Base-by-base conservation (phyloP, 1,284 basidiomycete species). In the Laetiporus sulphureus region DNA sequence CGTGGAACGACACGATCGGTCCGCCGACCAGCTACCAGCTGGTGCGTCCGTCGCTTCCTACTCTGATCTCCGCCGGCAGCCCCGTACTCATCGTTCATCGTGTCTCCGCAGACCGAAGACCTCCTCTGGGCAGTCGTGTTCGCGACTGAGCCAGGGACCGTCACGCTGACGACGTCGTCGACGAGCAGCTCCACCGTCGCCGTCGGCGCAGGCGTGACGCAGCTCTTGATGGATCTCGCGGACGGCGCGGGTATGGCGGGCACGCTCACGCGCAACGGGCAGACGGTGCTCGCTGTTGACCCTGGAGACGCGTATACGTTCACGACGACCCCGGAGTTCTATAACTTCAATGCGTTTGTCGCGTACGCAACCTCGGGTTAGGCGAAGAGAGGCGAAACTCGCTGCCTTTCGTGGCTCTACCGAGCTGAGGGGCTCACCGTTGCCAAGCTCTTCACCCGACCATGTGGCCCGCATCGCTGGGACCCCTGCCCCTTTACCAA, bases 271-370 rank as follows among this genome's bases (percentile, higher is more conserved):
- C 72, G 87, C 34, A 63, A 72, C 47, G 76, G 77, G 19, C 44
- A 63, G 50, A 72, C 65, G 1, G 58, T 83, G 22, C 69, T 81
- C 31, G 62, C 74, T 45, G 61, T 81, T 41, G 57, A 63, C 25
- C 68, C 79, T 2, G n/a, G n/a, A n/a, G 41, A 59, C 4, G 59
- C 60, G 32, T 84, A 79, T 56, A 62, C 54, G 23, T 83, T 84
- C 59, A 56, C 75, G 42, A 63, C 66, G 8, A 67, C 61, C 29
- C 78, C 81, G 3, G 12, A 63, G 41, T 66, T 61, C 21, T 85
- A 81, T 58, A 83, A 84, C 57, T 85, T 69, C 56, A 84, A 85
- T 51, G 77, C 71, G 19, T 76, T 76, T 49, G 77, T 79, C 31
- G 68, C 69, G 31, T 67, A 66, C 23, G 31, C 20, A 12, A 41